These are phyloP conservation scores for Fagus sylvatica DNA, from an alignment of 306 rosid genomes.

Conservation along the genomic window DNA sequence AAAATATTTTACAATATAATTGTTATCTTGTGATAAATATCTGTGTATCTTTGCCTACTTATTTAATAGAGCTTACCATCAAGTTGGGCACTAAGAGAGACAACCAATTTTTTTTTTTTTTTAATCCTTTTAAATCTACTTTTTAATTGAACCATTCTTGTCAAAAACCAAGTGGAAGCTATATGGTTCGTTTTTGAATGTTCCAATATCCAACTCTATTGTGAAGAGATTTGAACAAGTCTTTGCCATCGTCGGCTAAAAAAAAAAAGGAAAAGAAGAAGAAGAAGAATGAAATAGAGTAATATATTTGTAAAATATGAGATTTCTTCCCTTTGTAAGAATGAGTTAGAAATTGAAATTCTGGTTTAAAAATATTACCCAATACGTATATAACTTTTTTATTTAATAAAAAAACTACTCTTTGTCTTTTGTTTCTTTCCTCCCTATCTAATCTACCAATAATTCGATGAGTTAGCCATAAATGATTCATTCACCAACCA, in stretches of 20 bases:
- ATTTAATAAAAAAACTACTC: not conserved
- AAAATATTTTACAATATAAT: not conserved
- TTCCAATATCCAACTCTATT: conserved; percentile 19
- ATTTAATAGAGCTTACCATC: conserved; percentile 22
- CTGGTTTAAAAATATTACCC: not conserved
- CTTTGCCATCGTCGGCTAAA: not conserved
- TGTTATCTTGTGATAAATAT: not conserved
- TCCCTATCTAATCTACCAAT: conserved; percentile 41
- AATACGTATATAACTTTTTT: no score
- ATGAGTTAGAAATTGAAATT: no score
- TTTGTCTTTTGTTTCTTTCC: conserved; percentile 24
- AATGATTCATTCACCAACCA: conserved; percentile 23
- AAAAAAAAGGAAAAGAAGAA: not conserved
- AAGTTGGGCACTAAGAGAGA: conserved; percentile 37
- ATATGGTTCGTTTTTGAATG: conserved; percentile 25
- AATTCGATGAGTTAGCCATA: conserved; percentile 26
- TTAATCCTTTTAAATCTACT: not conserved
- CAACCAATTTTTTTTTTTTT: conserved; percentile 37
- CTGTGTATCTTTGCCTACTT: not conserved
- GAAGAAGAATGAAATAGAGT: not conserved
- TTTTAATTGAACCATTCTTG: not conserved
- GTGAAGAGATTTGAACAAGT: conserved; percentile 24
- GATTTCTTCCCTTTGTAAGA: conserved; percentile 24
- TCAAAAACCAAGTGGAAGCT: conserved; percentile 14
- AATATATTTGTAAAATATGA: no score